Evolutionary conservation across 2,329 filamentous ascomycete species (phyloP), one percentile per base, ranked within the genome.

Genomic region (Fusarium longipes): DNA sequence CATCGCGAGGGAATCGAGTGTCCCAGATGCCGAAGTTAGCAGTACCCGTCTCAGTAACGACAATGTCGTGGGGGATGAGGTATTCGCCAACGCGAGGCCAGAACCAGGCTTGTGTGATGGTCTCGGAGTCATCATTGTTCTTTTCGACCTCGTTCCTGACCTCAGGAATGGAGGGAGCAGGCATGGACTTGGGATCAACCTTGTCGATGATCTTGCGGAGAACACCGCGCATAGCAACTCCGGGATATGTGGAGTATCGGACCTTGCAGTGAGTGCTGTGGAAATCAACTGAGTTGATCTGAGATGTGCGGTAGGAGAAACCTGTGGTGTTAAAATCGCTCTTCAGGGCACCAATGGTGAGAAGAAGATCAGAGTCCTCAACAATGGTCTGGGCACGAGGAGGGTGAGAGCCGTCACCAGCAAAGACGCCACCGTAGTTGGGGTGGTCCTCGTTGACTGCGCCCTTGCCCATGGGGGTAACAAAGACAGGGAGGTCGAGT

Each of bases 391-490:
- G 84, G 24, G 91, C 90, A 35, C 85, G 84, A 1, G 85, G 82
- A 1, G 87, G 83, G 51, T 89, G 86, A 30, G 90, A 93, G 33
- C 90, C 92, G 59, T 86, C 85, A n/a, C 93, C 93, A 10, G 91
- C 91, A 76, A 97, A 96, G 7, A 97, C 91, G 66, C 93, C 93
- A 22, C 91, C 91, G 70, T 91, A 97, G 73, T 87, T 91, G n/a
- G 85, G 82, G 44, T 91, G 84, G 3, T 86, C 86, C 78, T 97
- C 93, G 72, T 96, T 86, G 44, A 97, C 86, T 20, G 91, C 91
- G 18, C 93, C 87, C 80, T 97, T 97, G 44, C 93, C 93, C 91
- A 96, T 96, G 4, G 93, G 92, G 0, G 93, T 91, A n/a, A 94
- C 91, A 71, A 96, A 96, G 0, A 92, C 90, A 6, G 93, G 93